Base-by-base conservation (phyloP, 2,329 filamentous ascomycete genomes). In the Cryphonectria japonica region DNA sequence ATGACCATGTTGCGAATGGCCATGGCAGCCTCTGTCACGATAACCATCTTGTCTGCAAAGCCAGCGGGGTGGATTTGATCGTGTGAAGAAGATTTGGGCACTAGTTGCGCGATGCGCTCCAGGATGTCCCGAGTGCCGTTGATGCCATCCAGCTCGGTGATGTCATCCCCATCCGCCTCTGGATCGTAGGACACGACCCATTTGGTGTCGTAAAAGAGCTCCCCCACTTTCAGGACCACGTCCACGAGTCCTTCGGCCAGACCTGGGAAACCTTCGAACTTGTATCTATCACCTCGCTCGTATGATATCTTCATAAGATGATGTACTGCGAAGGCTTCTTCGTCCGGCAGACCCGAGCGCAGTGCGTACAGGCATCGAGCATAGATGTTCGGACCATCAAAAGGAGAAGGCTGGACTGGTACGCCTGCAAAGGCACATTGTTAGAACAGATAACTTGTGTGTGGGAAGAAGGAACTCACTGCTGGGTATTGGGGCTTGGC, bases 1-100 rank as follows among this genome's bases (percentile, higher is more conserved):
- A 97, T 93, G n/a, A 95, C 91, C 94, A 99, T 98, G 79, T 99
- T 99, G 67, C 96, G 90, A 60, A 98, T 85, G 26, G 97, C 95
- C 63, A 98, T 84, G 29, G 92, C 91, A 2, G 96, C 94, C 80
- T 98, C 95, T 34, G 92, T 95, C 73, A 97, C 87, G 74, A 93
- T 88, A 16, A 92, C 88, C 72, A 98, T 85, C 59, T 87, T 85
- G 73, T 94, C 90, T 19, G 88, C 86, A 75, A 92, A 93, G 7
- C 90, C 86, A 41, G 89, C 89, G 0, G 93, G 89, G 73, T 95
- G 88, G 37, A 98, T 85, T 76, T 93, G 88, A 73, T 92, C 90
- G 2, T 90, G 84, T 22, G 91, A 83, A 32, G 91, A 83, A 32
- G 90, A 79, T 72, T 86, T 88, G 54, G 86, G 85, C 5, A 84